Base-by-base conservation (phyloP, 768 basidiomycete genomes). In the Sporobolomyces pararoseus region DNA sequence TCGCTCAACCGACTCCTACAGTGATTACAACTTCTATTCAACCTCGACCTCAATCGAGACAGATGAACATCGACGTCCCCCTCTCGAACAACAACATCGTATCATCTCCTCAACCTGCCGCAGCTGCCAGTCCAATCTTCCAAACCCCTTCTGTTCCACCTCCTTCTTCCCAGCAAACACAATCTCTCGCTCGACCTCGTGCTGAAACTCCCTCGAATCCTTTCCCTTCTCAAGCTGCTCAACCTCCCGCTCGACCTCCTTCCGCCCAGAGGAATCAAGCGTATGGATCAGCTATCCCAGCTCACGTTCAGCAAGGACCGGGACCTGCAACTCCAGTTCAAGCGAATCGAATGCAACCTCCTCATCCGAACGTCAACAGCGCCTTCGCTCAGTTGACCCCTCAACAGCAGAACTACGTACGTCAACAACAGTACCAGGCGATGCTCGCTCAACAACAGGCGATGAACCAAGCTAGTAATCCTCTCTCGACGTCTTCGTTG, bases 341-440 rank as follows among this genome's bases (percentile, higher is more conserved):
- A 23, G 42, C 4, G 29, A 51, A 51, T 35, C 46, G 27, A 16
- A 7, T 4, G 19, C 57, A 59, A 59, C 46, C 60, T 50, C 60
- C 6, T 47, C 46, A 13, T 34, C 60, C 68, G 42, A 50, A 59
- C 50, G 23, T 53, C 25, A 32, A 29, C 23, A 2, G 3, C 17
- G 59, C 59, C 2, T 61, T 61, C 39, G 49, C 65, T 16, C 60
- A 58, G 16, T 46, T 69, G 27, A 32, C 66, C 23, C 60, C 69
- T 46, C 67, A 71, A 23, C 74, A 69, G 52, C 74, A 75, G 52
- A 55, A 65, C 23, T 63, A 64, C 49, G 34, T 69, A 12, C 67
- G 68, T 4, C 61, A 63, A 27, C 66, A 74, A 39, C 66, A 71
- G 44, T n/a, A 35, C 32, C 59, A 64, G 25, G 49, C 49, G 10